A percentile compares a stretch with the other conserved stretches of the same genome.
phyloP scores from a whole-genome alignment of 169 alveolate species.

The Ophryocystis elektroscirrha region DNA sequence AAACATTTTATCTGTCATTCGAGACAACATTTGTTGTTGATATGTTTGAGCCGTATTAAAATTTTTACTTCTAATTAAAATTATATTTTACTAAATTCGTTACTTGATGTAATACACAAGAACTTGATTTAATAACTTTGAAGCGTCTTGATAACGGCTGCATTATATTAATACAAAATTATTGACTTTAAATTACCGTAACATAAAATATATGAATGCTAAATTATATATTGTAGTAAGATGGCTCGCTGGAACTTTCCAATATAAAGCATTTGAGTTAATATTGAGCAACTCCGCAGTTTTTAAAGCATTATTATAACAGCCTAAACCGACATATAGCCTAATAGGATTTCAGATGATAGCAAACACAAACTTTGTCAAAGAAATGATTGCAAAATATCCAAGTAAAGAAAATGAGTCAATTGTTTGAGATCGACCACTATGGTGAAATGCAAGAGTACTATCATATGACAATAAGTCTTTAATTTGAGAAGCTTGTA shows the following conservation, averaged over 20 bases:
- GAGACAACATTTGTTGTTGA: conserved; percentile 36
- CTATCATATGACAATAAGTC: not conserved
- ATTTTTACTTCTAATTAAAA: no score
- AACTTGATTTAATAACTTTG: conserved; percentile 34
- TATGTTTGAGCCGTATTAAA: conserved; percentile 35
- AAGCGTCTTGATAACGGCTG: conserved; percentile 46
- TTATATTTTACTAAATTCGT: no score
- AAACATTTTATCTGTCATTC: conserved; percentile 43
- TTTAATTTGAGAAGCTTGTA: conserved; percentile 2
- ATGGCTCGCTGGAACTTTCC: conserved; percentile 51
- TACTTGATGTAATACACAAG: conserved; percentile 36
- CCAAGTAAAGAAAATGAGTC: conserved; percentile 15
- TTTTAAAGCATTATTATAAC: conserved; percentile 37
- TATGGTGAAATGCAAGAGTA: not conserved
- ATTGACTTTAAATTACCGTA: not conserved
- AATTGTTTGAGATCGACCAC: not conserved
- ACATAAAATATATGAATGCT: conserved; percentile 49
- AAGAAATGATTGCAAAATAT: conserved; percentile 33
- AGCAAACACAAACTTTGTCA: conserved; percentile 12
- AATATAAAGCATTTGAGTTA: conserved; percentile 32
- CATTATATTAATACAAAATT: not conserved
- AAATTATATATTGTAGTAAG: conserved; percentile 36
- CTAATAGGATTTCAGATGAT: conserved; percentile 15
- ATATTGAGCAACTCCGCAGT: conserved; percentile 31
- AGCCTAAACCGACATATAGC: conserved; percentile 42